These are phyloP conservation scores for Jaapia argillacea DNA, from an alignment of 768 basidiomycete genomes.

Conservation along the genomic window DNA sequence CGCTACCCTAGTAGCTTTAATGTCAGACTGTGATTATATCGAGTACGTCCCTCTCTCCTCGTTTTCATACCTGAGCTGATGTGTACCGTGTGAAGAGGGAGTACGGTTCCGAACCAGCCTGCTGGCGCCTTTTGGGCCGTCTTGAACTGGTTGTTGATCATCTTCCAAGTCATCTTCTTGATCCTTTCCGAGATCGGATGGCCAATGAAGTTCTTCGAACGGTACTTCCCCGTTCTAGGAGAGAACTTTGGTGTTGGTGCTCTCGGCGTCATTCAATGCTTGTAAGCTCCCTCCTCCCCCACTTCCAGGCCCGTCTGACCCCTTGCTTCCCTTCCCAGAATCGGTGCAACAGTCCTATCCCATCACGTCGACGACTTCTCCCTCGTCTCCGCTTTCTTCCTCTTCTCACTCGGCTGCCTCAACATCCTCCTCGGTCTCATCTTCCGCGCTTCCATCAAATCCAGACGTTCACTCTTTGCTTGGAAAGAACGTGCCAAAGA, in stretches of 20 bases:
- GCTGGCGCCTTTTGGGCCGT: conserved; percentile 91
- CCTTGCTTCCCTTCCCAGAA: conserved; percentile 15
- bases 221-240: conserved; percentile 82
- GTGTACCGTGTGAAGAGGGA: conserved; percentile 32
- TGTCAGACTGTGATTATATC: conserved; percentile 67
- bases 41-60: conserved; percentile 32
- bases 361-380: conserved; percentile 77
- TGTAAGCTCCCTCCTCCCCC: conserved; percentile 35
- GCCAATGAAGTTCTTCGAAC: conserved; percentile 64
- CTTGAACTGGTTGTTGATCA: conserved; percentile 78
- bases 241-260: conserved; percentile 78
- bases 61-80: background rate
- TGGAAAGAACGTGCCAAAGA: conserved; percentile 48
- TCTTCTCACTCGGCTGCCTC: conserved; percentile 85
- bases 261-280: conserved; percentile 78
- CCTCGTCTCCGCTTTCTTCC: conserved; percentile 85
- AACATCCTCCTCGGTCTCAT: conserved; percentile 74
- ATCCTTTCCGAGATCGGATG: conserved; percentile 78
- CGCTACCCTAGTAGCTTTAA: conserved; percentile 22
- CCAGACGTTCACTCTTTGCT: conserved; percentile 49
- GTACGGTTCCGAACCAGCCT: conserved; percentile 85
- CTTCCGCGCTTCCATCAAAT: conserved; percentile 53
- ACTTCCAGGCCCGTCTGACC: background rate
- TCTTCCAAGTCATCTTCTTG: conserved; percentile 75
- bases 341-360: conserved; percentile 46